Evolutionary conservation across 345 rosid genomes (phyloP).

Genomic region (Citrus maxima): DNA sequence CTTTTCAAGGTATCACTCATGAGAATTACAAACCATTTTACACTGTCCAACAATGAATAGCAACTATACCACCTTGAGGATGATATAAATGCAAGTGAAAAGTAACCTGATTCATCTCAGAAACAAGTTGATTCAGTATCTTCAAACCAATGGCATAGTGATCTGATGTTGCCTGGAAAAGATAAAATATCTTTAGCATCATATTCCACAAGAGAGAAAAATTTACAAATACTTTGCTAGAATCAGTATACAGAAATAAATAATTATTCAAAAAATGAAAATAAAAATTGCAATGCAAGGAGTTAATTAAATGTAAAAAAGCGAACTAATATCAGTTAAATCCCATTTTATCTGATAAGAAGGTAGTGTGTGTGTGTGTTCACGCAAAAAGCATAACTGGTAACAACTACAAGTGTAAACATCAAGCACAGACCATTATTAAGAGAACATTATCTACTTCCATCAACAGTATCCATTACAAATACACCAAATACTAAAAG

Average conservation of each 20-base stretch:
- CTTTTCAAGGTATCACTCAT: neutral
- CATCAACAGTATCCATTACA: neutral
- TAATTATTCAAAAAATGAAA: neutral
- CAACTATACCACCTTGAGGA: neutral
- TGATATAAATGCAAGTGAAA: constrained; percentile 1
- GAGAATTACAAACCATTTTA: neutral
- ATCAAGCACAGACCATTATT: neutral
- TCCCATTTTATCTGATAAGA: neutral
- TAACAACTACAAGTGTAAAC: neutral
- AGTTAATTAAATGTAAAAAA: neutral
- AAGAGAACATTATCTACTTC: neutral
- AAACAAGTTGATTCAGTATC: constrained; percentile 93
- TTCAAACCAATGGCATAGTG: constrained; percentile 93
- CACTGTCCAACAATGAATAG: neutral
- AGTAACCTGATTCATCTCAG: constrained; percentile 98
- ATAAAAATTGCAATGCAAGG: neutral
- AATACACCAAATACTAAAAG: neutral
- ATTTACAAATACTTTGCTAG: neutral
- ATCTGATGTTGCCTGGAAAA: constrained; percentile 72
- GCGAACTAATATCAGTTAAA: neutral
- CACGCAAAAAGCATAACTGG: neutral
- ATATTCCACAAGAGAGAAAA: constrained; percentile 6
- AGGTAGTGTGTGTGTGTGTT: too few relatives aligned
- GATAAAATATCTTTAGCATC: constrained; percentile 10
- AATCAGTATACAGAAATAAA: neutral